Evolutionary conservation across 2,329 filamentous ascomycete genomes (phyloP), one percentile per base, ranked within the genome.

Genomic region (Venturia aucupariae): DNA sequence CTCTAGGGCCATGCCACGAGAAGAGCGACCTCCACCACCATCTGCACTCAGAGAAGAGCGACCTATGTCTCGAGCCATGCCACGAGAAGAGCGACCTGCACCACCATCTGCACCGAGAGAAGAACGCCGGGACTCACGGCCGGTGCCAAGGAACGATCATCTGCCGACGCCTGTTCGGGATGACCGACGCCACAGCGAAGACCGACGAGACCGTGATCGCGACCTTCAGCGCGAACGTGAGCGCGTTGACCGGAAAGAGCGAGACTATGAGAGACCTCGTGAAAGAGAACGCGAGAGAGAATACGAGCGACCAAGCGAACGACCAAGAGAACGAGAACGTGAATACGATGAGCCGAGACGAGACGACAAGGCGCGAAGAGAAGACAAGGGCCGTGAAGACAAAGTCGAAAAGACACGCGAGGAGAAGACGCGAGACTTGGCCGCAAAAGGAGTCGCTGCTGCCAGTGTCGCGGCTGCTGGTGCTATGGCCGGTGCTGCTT

Each of bases 341-440:
- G 63, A 70, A 38, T 65, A 65, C 39, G 71, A 72, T 65, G 22
- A 72, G 30, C 60, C 39, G 15, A 32, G 32, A 57, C 54, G 73
- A 48, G 71, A 71, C 7, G 72, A 75, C 48, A 69, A 71, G 55
- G 69, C 71, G 38, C 71, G 71, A 39, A 67, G 69, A 62, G 67
- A 46, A 7, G 17, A 30, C n/a, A 62, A 63, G 35, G 66, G 66
- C 1, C 65, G 63, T 22, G 51, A 57, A 22, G 61, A 62, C 48
- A 32, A 51, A 24, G 44, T 11, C 35, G 68, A 27, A 63, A 38
- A 64, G 19, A 32, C 54, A 17, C 62, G 62, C 6, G 54, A 64
- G 22, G 46, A 48, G 32, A 57, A 57, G 30, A 32, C 51, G 13
- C 59, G 59, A 46, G 59, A 61, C 24, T 61, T 61, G 51, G 51